Evolutionary conservation across 139 green algal genomes (phyloP).

Genomic region (Coelastrella sp.): DNA sequence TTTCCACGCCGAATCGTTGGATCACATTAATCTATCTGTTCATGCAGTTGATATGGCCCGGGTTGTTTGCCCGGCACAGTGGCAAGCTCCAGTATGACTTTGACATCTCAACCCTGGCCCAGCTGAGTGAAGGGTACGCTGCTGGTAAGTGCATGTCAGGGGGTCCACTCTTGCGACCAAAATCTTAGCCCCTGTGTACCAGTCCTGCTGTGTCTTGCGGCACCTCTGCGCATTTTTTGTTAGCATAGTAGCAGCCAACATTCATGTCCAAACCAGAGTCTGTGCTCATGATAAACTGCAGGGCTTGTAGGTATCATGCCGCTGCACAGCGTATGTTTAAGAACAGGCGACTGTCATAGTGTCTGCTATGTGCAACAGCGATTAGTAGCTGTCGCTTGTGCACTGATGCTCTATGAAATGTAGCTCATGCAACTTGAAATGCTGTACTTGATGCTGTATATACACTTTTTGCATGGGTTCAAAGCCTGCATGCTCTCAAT

Average conservation of each 20-base stretch:
- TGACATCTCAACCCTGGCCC: constrained; percentile 81
- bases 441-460: too few species aligned
- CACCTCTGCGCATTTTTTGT: background rate
- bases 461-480: background rate
- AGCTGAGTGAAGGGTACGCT: constrained; percentile 74
- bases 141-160: constrained; percentile 6
- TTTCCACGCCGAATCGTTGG: too few species aligned
- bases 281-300: too few species aligned
- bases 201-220: constrained; percentile 36
- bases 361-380: too few species aligned
- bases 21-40: constrained; percentile 8
- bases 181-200: constrained; percentile 6
- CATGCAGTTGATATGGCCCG: constrained; percentile 72
- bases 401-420: too few species aligned
- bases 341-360: too few species aligned
- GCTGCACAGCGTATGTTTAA: too few species aligned
- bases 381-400: too few species aligned
- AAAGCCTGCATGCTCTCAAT: background rate
- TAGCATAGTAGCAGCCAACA: background rate
- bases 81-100: constrained; percentile 74
- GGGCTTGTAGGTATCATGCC: too few species aligned
- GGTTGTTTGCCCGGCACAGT: constrained; percentile 72
- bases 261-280: constrained; percentile 64
- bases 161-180: background rate
- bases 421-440: too few species aligned